Base-by-base conservation (phyloP, 805 yeast species). In the Debaryomyces castellii region DNA sequence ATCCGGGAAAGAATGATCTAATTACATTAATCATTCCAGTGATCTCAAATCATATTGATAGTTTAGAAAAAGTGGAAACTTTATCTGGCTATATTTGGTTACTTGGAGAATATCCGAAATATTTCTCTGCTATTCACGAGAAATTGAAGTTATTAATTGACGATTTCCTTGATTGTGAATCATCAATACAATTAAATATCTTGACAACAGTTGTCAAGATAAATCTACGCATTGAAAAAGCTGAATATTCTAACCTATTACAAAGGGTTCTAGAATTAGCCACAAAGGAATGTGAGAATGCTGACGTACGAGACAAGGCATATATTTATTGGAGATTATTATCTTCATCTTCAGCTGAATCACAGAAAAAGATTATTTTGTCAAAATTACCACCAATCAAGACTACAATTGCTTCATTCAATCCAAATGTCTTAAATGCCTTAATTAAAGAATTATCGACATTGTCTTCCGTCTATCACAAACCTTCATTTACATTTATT, bases 391-490 rank as follows among this genome's bases (percentile, higher is more conserved):
- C 96, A 10, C 79, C 81, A 8, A 80, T 94, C 47, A 78, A 81
- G 37, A 77, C 89, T 2, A 84, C 90, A 1, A 80, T 91, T 24
- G 85, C 89, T 35, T 66, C 75, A 16, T 85, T 91, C 57, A 82
- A 89, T 34, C 85, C 88, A 0, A 74, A 72, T 18, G 73, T 89
- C 4, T 74, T 91, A 46, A 80, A 83, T 35, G 84, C 81, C 50
- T 74, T 94, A 41, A 59, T 92, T 24, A 61, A 70, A n/a, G 96
- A 92, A 60, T 67, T 92, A 45, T 83, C 95, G 2, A 85, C 94
- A 7, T 76, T 94, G 50, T 84, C 96, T 32, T 89, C 97, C 0
- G 94, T 94, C 2, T 89, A 89, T 59, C 95, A 87, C 65, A 86
- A 85, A 59, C 96, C 97, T 10, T 81, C 87, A 4, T 71, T 80